Base-by-base conservation (phyloP, 129 eudicot species). In the Silybum marianum region DNA sequence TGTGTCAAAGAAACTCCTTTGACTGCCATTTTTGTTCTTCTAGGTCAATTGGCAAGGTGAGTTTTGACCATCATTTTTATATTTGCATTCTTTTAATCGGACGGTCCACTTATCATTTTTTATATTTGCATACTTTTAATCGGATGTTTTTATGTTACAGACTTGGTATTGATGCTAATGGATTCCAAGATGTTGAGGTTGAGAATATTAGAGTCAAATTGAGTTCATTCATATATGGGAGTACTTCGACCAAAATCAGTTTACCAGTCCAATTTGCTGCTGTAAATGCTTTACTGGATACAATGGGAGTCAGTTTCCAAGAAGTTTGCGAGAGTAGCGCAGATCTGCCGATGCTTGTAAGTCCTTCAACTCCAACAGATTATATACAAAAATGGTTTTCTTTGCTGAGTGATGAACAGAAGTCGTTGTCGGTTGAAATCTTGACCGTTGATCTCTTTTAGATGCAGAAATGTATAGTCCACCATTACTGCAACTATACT, bases 1-100 rank as follows among this genome's bases (percentile, higher is more conserved):
- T 81, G 83, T 79, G 70, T 48, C 34, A 46, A 32, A 74, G 94
- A 88, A 82, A 65, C 67, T 23, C 71, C 72, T 54, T 82, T 87
- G 83, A 73, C 92, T 82, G 88, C 92, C 22, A 77, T 86, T 70
- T 75, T 90, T 81, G 60, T 87, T 58, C 90, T 93, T 80, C 88
- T 93, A 65, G 98, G 98, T 70, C 90, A 90, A 75, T 51, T 93
- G 36, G 90, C 95, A 66, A 91, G 95, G 98, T 93, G 75, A 88
- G 81, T 73, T 51, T 12, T 21, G 69, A 23, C 40, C 36, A 32
- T 32, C 36, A 32, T 32, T 32, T 32, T 32, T 32, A 32, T 32
- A 32, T 32, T 32, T 32, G 36, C 36, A 3, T 32, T 32, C 36
- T 32, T 32, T 32, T 32, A 32, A 32, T 32, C 36, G 6, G 36